Base-by-base conservation (phyloP, 768 basidiomycete species). In the Agrocybe chaxingu region DNA sequence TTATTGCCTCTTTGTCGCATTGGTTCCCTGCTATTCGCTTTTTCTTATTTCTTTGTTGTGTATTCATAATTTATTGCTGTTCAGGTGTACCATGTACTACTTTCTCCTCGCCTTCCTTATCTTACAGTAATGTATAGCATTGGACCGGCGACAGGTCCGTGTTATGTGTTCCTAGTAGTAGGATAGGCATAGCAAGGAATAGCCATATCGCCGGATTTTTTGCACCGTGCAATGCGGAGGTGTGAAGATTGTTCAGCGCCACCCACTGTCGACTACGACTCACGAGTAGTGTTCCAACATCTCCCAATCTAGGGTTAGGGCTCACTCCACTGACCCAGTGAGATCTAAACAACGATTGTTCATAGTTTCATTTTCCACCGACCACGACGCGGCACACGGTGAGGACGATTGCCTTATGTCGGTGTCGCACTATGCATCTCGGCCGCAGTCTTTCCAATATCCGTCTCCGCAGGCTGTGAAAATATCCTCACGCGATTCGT, bases 401-500 rank as follows among this genome's bases (percentile, higher is more conserved):
- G 33, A 47, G 43, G 45, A 37, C 41, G 40, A 52, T 35, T 45
- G 36, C 7, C 32, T 24, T 42, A 58, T 58, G 60, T 44, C 57
- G 51, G 43, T 55, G 10, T 48, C 47, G 13, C 53, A 38, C 61
- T 43, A 57, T 51, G 47, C 61, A 42, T 43, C 58, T 16, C 62
- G 45, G 45, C 58, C 61, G 11, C 66, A 65, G 44, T 49, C 62
- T 11, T 63, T 58, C 38, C 55, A 56, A 29, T 63, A 63, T 4
- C 66, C 74, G 57, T 49, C 65, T 35, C 35, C 34, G 10, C 53
- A 42, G n/a, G 44, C 46, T 9, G 51, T 43, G 38, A 50, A 56
- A 48, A 42, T 56, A 11, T 68, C 75, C 3, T 70, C 85, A 13
- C 73, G 85, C 34, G 63, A 76, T 3, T 65, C 75, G 2, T 92